Evolutionary conservation across 345 rosid species (phyloP).

Genomic region (Melaleuca alternifolia): DNA sequence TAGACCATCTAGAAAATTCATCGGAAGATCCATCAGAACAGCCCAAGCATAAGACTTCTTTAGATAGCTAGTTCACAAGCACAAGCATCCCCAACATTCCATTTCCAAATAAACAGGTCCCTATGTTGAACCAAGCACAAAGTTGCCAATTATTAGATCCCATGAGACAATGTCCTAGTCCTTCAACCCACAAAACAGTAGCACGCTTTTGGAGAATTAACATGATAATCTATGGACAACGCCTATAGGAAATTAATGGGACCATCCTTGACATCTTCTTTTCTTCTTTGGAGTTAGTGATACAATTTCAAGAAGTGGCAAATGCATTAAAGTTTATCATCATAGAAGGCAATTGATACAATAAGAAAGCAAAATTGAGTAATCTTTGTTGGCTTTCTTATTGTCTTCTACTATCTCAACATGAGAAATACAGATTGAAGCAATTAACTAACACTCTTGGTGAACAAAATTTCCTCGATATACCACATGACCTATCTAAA

Average conservation of each 20-base stretch:
- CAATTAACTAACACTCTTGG: background rate
- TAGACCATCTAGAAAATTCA: background rate
- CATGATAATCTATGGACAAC: background rate
- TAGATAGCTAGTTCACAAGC: background rate
- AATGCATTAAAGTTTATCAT: background rate
- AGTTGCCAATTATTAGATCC: background rate
- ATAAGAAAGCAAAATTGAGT: background rate
- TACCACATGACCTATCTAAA: background rate
- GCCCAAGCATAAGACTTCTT: background rate
- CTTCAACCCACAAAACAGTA: background rate
- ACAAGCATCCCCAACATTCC: background rate
- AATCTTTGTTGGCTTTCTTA: background rate
- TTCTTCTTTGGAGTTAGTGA: background rate
- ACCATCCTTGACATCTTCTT: background rate
- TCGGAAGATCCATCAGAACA: background rate
- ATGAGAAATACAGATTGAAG: background rate
- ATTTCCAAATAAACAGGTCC: background rate
- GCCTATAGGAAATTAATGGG: background rate
- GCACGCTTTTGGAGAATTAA: background rate
- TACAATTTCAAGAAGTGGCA: background rate
- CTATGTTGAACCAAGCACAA: background rate
- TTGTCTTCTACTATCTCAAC: background rate
- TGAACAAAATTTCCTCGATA: background rate
- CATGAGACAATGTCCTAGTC: background rate
- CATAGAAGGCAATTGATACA: background rate